Evolutionary conservation across 345 rosid species (phyloP).

Genomic region (Orychophragmus violaceus): DNA sequence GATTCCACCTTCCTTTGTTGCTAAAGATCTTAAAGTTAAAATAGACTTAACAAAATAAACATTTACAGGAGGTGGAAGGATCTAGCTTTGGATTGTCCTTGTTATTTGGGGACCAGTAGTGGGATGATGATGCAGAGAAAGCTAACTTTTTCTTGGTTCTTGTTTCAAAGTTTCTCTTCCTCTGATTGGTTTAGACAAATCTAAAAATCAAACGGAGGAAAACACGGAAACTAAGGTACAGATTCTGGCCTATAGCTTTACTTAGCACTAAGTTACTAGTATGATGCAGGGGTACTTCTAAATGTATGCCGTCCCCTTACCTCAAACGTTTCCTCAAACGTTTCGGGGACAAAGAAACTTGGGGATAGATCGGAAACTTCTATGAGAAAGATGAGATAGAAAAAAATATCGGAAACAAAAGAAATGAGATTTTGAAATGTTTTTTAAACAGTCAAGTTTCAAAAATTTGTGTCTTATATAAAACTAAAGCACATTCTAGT

Average conservation of each 20-base stretch:
- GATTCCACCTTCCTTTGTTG: slow-evolving; percentile 37
- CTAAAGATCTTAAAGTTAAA: slow-evolving; percentile 21
- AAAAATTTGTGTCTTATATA: too few species aligned
- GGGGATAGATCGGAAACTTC: too few species aligned
- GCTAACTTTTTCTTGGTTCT: slow-evolving; percentile 11
- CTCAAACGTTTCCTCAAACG: too few species aligned
- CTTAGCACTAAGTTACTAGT: slow-evolving; percentile 14
- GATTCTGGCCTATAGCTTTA: slow-evolving; percentile 22
- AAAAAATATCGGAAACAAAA: too few species aligned
- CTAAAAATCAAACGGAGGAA: background rate
- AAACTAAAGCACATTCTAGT: too few species aligned
- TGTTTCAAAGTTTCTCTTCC: slow-evolving; percentile 23
- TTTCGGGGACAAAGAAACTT: too few species aligned
- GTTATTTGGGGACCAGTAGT: slow-evolving; percentile 28
- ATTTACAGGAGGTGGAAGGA: slow-evolving; percentile 10
- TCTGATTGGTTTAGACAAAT: slow-evolving; percentile 26
- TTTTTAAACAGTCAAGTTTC: too few species aligned
- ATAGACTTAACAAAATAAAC: slow-evolving; percentile 11
- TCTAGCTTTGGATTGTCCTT: slow-evolving; percentile 29
- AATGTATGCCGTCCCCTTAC: too few species aligned
- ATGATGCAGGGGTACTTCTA: too few species aligned
- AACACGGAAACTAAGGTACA: slow-evolving; percentile 18
- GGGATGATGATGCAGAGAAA: slow-evolving; percentile 29
- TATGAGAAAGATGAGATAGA: too few species aligned
- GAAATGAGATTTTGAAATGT: too few species aligned